These are phyloP conservation scores for Tardiomyces depauwii DNA, from an alignment of 1,139 yeast species.

Conservation along the genomic window DNA sequence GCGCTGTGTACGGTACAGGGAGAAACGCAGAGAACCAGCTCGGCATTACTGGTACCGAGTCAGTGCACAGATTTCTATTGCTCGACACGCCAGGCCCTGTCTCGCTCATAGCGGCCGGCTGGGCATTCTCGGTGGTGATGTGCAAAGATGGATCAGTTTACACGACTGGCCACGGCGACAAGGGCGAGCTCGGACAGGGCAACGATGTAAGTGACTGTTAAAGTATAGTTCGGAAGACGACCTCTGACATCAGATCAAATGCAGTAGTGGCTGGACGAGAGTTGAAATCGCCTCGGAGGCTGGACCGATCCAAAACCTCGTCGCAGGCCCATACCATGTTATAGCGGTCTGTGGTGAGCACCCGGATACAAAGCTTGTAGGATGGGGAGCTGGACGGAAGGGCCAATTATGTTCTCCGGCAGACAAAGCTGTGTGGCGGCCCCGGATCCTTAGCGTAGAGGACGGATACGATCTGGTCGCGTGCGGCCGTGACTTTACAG, in stretches of 20 bases:
- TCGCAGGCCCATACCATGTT: conserved; percentile 12
- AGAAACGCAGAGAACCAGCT: conserved; percentile 48
- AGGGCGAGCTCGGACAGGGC: conserved; percentile 71
- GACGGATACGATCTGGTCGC: conserved; percentile 10
- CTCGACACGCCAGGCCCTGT: conserved; percentile 9
- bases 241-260: background rate
- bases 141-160: conserved; percentile 32
- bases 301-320: background rate
- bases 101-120: conserved; percentile 44
- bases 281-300: background rate
- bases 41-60: conserved; percentile 18
- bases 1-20: conserved; percentile 49
- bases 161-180: conserved; percentile 50
- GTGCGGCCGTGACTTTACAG: conserved; percentile 27
- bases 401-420: conserved; percentile 44
- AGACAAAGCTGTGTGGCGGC: conserved; percentile 14
- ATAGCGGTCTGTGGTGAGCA: conserved; percentile 16
- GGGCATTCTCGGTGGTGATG: conserved; percentile 61
- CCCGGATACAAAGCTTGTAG: conserved; percentile 38
- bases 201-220: background rate
- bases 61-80: conserved; percentile 5
- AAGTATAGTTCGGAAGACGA: background rate
- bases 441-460: conserved; percentile 11
- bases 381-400: conserved; percentile 78
- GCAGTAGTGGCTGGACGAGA: background rate